Percentiles rank a stretch among this genome's conserved stretches.
Conservation (phyloP, 208 protist species). For the Trypanosoma brucei region DNA sequence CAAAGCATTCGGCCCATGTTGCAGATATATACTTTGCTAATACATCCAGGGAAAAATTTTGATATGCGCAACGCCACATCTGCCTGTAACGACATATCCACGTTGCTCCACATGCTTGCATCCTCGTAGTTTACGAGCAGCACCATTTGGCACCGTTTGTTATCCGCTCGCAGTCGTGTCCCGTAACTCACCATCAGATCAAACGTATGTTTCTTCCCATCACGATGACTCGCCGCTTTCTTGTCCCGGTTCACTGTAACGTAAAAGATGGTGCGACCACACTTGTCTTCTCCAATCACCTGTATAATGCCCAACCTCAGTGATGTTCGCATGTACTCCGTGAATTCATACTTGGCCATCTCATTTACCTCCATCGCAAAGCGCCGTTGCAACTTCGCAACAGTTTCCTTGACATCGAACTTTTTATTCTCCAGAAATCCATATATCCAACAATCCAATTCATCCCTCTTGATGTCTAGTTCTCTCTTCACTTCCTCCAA, state of each 20-base stretch:
- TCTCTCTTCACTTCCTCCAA: constrained; percentile 62
- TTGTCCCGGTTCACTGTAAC: constrained; percentile 44
- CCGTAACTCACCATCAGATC: constrained; percentile 73
- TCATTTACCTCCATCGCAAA: constrained; percentile 58
- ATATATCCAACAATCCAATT: constrained; percentile 77
- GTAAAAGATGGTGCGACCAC: constrained; percentile 44
- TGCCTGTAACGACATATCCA: constrained; percentile 62
- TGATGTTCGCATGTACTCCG: constrained; percentile 47
- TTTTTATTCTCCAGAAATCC: constrained; percentile 82
- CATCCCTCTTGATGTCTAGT: constrained; percentile 54
- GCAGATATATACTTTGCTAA: constrained; percentile 73
- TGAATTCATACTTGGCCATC: constrained; percentile 47
- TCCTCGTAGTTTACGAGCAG: constrained; percentile 68
- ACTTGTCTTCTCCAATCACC: constrained; percentile 55
- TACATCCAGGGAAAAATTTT: constrained; percentile 59
- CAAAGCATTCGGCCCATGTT: constrained; percentile 53
- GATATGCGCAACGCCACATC: constrained; percentile 59
- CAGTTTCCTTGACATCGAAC: constrained; percentile 62
- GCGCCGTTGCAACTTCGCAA: constrained; percentile 60
- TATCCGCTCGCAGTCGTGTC: constrained; percentile 44
- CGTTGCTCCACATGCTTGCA: constrained; percentile 50
- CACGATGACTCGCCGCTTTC: constrained; percentile 31
- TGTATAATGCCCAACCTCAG: constrained; percentile 57
- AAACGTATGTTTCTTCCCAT: constrained; percentile 41
- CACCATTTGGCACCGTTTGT: constrained; percentile 43